Conservation (phyloP, 495 filamentous ascomycete genomes). For the Podospora australis region DNA sequence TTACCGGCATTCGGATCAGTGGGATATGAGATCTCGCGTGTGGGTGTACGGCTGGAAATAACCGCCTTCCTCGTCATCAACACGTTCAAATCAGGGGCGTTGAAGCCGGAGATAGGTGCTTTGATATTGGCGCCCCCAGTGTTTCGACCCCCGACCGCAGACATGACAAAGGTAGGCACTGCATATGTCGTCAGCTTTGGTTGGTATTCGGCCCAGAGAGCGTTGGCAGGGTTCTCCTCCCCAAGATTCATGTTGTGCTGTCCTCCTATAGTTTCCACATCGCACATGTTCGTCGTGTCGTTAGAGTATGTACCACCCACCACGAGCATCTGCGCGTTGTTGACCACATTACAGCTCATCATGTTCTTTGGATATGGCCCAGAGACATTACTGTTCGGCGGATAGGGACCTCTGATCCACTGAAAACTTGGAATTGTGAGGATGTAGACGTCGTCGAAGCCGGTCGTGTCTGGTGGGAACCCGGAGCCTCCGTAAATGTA, state of each 20-base stretch:
- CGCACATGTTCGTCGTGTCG: constrained; percentile 13
- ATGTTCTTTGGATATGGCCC: constrained; percentile 11
- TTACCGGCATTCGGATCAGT: neutral
- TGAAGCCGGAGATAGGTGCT: constrained; percentile 10
- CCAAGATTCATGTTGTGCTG: constrained; percentile 19
- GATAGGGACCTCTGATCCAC: constrained; percentile 17
- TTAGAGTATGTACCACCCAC: constrained; percentile 14
- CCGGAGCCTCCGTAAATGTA: constrained; percentile 21
- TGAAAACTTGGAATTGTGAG: constrained; percentile 19
- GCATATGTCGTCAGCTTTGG: constrained; percentile 16
- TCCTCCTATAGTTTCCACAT: constrained; percentile 7
- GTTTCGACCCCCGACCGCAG: constrained; percentile 6
- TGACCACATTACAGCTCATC: constrained; percentile 17
- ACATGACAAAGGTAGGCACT: constrained; percentile 10
- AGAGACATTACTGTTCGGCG: constrained; percentile 8
- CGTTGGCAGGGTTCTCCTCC: constrained; percentile 10
- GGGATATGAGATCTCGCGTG: constrained; percentile 3
- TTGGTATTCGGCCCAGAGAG: constrained; percentile 11
- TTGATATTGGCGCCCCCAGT: constrained; percentile 11
- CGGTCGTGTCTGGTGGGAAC: constrained; percentile 9
- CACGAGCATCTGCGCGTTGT: constrained; percentile 17
- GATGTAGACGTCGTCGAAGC: constrained; percentile 22
- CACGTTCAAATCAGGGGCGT: constrained; percentile 9
- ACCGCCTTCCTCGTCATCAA: constrained; percentile 14
- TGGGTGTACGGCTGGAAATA: constrained; percentile 1